These are phyloP conservation scores for Myxozyma geophila DNA, from an alignment of 805 yeast genomes.

Conservation along the genomic window DNA sequence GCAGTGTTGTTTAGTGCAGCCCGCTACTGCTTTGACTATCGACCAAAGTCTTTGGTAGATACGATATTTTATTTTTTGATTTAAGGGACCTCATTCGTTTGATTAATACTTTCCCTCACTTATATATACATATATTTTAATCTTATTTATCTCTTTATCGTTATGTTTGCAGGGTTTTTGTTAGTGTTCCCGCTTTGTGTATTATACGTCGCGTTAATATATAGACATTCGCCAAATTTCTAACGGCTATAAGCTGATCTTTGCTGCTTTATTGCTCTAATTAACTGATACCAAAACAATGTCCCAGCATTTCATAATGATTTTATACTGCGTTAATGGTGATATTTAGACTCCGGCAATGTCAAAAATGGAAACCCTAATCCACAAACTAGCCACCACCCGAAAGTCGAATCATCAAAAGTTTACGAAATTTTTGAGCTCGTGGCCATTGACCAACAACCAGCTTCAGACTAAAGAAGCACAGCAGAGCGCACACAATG, in stretches of 20 bases:
- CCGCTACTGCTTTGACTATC: background rate
- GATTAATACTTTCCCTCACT: background rate
- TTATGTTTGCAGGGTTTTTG: background rate
- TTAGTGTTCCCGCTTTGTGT: background rate
- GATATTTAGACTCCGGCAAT: too few relatives aligned
- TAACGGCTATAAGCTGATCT: too few relatives aligned
- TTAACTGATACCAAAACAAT: too few relatives aligned
- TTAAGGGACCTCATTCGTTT: background rate
- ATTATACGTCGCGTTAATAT: too few relatives aligned
- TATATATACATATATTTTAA: background rate
- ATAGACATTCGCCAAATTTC: too few relatives aligned
- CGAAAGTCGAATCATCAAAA: background rate
- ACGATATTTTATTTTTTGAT: background rate
- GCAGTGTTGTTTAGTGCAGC: too few relatives aligned
- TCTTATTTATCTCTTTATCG: too few relatives aligned
- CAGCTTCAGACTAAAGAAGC: background rate
- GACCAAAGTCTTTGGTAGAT: background rate
- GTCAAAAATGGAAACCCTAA: background rate
- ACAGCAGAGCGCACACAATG: background rate
- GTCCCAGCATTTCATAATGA: too few relatives aligned
- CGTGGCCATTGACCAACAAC: background rate
- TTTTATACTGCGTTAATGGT: too few relatives aligned
- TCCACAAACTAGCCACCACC: background rate
- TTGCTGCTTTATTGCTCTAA: too few relatives aligned
- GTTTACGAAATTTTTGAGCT: conserved; percentile 2